phyloP scores from a whole-genome alignment of 1,284 basidiomycete species.

The Abortiporus biennis region DNA sequence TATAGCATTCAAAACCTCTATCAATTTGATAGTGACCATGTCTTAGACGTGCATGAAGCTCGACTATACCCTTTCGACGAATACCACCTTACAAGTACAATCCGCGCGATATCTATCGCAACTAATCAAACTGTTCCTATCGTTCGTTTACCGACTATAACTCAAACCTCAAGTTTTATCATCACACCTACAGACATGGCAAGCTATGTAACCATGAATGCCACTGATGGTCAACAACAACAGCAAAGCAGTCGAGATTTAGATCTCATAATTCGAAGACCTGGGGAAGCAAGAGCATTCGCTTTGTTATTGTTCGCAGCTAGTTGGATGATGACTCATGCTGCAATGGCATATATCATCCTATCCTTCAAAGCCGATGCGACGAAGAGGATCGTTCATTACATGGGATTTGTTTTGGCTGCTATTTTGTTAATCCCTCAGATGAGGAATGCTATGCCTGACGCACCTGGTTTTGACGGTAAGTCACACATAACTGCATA shows the following conservation, averaged over 20 bases:
- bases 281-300: conserved; percentile 37
- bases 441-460: conserved; percentile 49
- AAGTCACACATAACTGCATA: conserved; percentile 16
- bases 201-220: conserved; percentile 26
- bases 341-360: conserved; percentile 38
- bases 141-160: conserved; percentile 36
- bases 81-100: conserved; percentile 42
- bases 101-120: conserved; percentile 30
- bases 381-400: conserved; percentile 28
- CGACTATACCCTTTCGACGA: conserved; percentile 54
- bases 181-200: conserved; percentile 35
- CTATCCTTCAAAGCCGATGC: conserved; percentile 32
- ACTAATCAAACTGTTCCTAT: conserved; percentile 37
- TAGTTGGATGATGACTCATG: conserved; percentile 50
- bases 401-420: conserved; percentile 33
- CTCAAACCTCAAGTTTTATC: conserved; percentile 42
- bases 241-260: conserved; percentile 35
- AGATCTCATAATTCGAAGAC: conserved; percentile 37
- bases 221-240: conserved; percentile 16
- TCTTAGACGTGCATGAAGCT: conserved; percentile 50
- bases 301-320: conserved; percentile 40
- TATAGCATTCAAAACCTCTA: conserved; percentile 48
- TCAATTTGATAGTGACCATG: conserved; percentile 53
- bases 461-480: conserved; percentile 52
- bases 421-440: conserved; percentile 44